Evolutionary conservation across 208 protist species (phyloP).

Genomic region (Trypanosoma rangeli): DNA sequence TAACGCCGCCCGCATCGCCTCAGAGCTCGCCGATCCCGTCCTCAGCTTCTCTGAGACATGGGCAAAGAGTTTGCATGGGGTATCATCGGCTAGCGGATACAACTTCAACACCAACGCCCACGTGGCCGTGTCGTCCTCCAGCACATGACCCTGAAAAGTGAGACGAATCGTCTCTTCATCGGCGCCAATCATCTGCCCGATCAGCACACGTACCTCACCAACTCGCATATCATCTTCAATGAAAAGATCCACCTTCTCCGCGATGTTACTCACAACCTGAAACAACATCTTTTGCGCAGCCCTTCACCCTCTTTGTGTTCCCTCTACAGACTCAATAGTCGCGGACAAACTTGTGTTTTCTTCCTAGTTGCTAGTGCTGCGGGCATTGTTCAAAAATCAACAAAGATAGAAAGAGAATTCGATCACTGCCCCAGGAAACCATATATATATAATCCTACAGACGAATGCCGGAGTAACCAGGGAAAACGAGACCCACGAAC

Average conservation of each 20-base stretch:
- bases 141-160: conserved; percentile 57
- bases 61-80: conserved; percentile 61
- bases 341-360: neutral
- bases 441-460: neutral
- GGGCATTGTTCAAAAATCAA: too few relatives aligned
- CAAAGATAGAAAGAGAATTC: too few relatives aligned
- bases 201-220: conserved; percentile 66
- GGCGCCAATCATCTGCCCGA: conserved; percentile 54
- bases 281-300: conserved; percentile 47
- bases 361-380: neutral
- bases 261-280: conserved; percentile 60
- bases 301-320: neutral
- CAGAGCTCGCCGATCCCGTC: conserved; percentile 35
- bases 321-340: neutral
- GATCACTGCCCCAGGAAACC: neutral
- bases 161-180: conserved; percentile 43
- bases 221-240: conserved; percentile 79
- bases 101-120: conserved; percentile 27
- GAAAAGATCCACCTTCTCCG: conserved; percentile 56
- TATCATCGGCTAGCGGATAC: conserved; percentile 5
- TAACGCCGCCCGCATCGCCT: conserved; percentile 45
- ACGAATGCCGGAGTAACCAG: neutral
- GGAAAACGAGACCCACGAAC: neutral
- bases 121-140: conserved; percentile 41
- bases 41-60: conserved; percentile 35